These are phyloP conservation scores for Cordyceps javanica DNA, from an alignment of 2,329 filamentous ascomycete genomes.

Conservation along the genomic window DNA sequence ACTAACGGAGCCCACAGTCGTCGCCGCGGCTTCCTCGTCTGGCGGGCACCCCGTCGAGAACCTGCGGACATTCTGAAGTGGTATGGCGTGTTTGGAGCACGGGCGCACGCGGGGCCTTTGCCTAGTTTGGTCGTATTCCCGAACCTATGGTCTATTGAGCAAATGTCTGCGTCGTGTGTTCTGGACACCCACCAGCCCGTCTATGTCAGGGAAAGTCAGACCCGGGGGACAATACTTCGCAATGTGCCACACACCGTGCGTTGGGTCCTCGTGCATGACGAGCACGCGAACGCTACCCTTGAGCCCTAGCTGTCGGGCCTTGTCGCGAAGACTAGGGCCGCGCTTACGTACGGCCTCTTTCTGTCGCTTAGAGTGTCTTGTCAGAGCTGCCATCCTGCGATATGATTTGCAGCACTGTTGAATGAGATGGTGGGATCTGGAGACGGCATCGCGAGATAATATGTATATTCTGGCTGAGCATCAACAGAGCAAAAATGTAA, in stretches of 20 bases:
- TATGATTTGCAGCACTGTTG: no score
- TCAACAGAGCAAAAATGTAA: no score
- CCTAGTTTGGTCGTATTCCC: not conserved
- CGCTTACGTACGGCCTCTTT: not conserved
- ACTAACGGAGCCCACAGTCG: no score
- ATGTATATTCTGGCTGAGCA: no score
- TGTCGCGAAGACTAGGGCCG: not conserved
- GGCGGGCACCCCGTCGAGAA: no score
- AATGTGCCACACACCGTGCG: not conserved
- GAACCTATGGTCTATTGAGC: not conserved
- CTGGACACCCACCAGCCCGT: not conserved
- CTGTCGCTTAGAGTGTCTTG: not conserved
- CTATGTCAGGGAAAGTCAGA: not conserved
- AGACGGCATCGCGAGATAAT: no score
- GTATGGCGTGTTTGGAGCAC: not conserved
- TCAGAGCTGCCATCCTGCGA: not conserved
- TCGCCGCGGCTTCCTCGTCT: no score
- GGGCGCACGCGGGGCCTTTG: not conserved
- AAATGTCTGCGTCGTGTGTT: not conserved
- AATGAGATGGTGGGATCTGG: no score
- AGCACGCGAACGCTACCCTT: not conserved
- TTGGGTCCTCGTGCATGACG: not conserved
- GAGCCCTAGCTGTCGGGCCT: not conserved
- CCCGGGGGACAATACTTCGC: not conserved
- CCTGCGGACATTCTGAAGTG: no score